phyloP scores from a whole-genome alignment of 108 stramenopile species.

The Pseudonitzschia multistriata region DNA sequence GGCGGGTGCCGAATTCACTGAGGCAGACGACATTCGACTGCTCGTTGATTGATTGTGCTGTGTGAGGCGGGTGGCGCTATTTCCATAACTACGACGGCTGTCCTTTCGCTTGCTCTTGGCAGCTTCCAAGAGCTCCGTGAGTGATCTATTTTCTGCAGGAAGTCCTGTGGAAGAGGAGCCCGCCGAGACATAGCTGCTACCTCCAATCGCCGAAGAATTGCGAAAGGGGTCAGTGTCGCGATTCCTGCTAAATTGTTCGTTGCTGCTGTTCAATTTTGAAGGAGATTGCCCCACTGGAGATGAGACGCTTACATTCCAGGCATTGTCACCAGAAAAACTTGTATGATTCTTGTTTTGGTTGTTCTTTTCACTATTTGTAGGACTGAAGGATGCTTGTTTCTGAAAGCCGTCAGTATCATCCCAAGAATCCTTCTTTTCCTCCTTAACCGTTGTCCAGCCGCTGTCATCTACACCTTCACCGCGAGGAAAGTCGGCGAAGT shows the following conservation, averaged over 20 bases:
- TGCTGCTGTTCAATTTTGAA: neutral
- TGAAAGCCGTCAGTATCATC: neutral
- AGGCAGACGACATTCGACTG: constrained; percentile 31
- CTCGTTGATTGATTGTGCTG: constrained; percentile 2
- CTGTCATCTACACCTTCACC: neutral
- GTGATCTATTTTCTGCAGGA: constrained; percentile 22
- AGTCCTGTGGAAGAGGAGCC: constrained; percentile 1
- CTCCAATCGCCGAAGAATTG: neutral
- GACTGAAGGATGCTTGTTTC: neutral
- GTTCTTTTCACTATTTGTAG: too few species aligned
- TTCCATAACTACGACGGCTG: neutral
- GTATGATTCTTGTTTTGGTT: too few species aligned
- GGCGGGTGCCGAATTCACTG: constrained; percentile 81
- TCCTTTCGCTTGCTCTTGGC: constrained; percentile 44
- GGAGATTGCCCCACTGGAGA: too few species aligned
- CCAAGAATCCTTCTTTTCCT: constrained; percentile 3
- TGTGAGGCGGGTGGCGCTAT: neutral
- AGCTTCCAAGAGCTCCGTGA: constrained; percentile 51
- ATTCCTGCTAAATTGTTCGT: too few species aligned
- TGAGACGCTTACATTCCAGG: neutral
- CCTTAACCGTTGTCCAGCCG: constrained; percentile 6
- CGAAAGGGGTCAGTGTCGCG: constrained; percentile 2
- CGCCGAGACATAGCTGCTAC: neutral
- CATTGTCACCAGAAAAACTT: too few species aligned
- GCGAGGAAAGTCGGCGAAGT: constrained; percentile 29